Base-by-base conservation (phyloP, 257 asterid genomes). In the Fraxinus excelsior region DNA sequence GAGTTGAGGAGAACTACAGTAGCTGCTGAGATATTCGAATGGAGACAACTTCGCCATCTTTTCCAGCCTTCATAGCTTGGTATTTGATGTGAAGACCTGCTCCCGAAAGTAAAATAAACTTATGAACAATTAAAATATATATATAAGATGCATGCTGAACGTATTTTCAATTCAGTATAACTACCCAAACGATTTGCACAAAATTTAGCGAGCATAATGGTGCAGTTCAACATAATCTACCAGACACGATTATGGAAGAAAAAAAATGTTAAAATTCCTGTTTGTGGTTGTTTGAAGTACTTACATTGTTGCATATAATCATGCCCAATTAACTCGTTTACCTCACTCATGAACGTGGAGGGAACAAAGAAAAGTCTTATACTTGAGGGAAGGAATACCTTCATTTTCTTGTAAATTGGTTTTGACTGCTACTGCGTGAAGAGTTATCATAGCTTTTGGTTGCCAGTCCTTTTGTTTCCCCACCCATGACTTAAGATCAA, bases 21-120 rank as follows among this genome's bases (percentile, higher is more conserved):
- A 94, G 97, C 89, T 90, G 96, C 86, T 95, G 96, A 49, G 97
- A 91, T 82, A 93, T 84, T 65, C 99, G 90, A 74, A 95, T 84
- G 4, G 99, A 82, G 80, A 95, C 93, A 68, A 95, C 80, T 88
- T 95, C 88, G 72, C 96, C 97, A 31, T 84, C 87, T 83, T 84
- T 82, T 78, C 98, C 99, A n/a, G 97, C 88, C 86, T 79, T 88
- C 99, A 93, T 95, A 62, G 80, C 93, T 5, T 91, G 97, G 83
- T 82, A 95, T 72, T 86, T 95, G 42, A 95, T 83, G 74, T 89
- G 93, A 72, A 95, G 85, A 73, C 98, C 99, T 95, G 92, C 82
- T 74, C 73, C 70, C 80, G 74, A 46, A 82, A 64, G 60, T 16
- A 35, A 7, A 68, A 32, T 3, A 46, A 76, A 53, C 9, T 28